Base-by-base conservation (phyloP, 2,329 filamentous ascomycete species). In the Niveomyces coronatus region DNA sequence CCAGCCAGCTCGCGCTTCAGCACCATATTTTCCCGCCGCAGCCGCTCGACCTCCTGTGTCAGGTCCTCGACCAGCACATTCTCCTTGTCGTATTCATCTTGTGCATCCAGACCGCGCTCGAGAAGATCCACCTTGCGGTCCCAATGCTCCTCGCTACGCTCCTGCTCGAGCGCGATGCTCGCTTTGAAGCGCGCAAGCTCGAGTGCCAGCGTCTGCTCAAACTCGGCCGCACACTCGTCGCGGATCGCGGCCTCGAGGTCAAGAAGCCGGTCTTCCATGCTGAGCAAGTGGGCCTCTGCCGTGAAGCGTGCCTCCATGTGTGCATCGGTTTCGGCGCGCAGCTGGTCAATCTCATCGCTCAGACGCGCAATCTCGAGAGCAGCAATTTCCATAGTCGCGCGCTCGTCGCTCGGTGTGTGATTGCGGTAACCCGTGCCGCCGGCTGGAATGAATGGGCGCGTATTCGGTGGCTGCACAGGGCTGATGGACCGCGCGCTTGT, bases 181-280 rank as follows among this genome's bases (percentile, higher is more conserved):
- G 72, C 74, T 54, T 89, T 82, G 83, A 86, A 95, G n/a, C 85
- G 70, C 9, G 74, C 71, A 56, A 85, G 75, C 56, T 95, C 87
- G 10, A 79, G 63, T 15, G 78, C 74, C 32, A 95, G 70, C 9
- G 77, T 74, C 42, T 74, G 67, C 53, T 98, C 91, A 65, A 94
- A 93, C 53, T 95, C 91, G 3, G 65, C 69, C 48, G 79, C 88
- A 49, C 88, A 89, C 48, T 96, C 89, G 52, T 95, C 89, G 16
- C 91, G 79, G 20, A 96, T 76, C 5, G 82, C 80, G 49, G 84
- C 79, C 55, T 98, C 91, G 10, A 94, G 65, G 36, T 79, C 74
- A 4, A 76, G 49, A 50, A 78, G 64, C 4, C 71, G 60, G 17
- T 85, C 77, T 30, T 85, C 74, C 61, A 84, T 78, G 4, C 76